phyloP scores from a whole-genome alignment of 169 alveolate species.

The Plasmodium gallinaceum region DNA sequence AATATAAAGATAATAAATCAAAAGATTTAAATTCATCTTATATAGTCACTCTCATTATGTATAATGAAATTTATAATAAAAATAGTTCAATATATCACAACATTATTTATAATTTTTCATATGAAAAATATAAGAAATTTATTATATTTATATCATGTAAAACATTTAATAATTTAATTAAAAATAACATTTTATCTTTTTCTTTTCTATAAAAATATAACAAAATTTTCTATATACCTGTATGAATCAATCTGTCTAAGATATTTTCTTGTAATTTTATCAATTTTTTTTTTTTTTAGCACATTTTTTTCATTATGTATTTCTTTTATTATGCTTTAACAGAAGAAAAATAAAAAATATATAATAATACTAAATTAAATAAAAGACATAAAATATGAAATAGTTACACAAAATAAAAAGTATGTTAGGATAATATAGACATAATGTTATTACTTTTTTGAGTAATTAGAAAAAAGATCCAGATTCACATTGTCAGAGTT shows the following conservation, averaged over 20 bases:
- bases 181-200: neutral
- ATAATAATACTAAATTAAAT: neutral
- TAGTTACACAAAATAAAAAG: neutral
- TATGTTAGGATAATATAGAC: neutral
- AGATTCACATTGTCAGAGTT: constrained; percentile 29
- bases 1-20: too few species aligned
- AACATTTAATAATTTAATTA: too few species aligned
- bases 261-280: constrained; percentile 68
- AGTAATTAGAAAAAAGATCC: constrained; percentile 46
- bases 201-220: neutral
- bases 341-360: constrained; percentile 10
- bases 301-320: constrained; percentile 42
- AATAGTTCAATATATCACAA: too few species aligned
- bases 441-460: constrained; percentile 39
- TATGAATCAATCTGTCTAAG: constrained; percentile 68
- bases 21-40: too few species aligned
- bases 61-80: too few species aligned
- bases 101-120: too few species aligned
- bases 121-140: too few species aligned
- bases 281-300: constrained; percentile 67
- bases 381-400: constrained; percentile 8
- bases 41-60: too few species aligned
- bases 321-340: constrained; percentile 59
- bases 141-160: too few species aligned
- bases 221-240: constrained; percentile 36